Conservation (phyloP, 192 early-diverging fungal genomes). For the Gryganskiella cystojenkinii region DNA sequence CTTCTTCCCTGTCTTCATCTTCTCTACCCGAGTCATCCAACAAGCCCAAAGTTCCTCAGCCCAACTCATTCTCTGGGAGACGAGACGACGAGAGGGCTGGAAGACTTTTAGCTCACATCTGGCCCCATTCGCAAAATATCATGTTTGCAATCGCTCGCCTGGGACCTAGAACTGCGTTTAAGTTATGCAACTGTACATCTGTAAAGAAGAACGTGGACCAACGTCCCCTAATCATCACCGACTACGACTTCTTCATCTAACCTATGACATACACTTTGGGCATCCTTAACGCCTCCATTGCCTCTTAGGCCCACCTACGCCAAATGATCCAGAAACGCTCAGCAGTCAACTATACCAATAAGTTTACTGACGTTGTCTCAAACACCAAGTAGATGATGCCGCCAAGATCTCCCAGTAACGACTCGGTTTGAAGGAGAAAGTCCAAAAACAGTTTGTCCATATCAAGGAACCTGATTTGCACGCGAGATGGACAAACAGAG, state of each 20-base stretch:
- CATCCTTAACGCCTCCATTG: background rate
- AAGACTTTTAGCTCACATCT: slow-evolving; percentile 2
- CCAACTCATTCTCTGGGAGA: background rate
- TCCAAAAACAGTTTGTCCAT: background rate
- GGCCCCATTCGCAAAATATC: slow-evolving; percentile 2
- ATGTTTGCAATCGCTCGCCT: slow-evolving; percentile 15
- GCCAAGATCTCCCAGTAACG: slow-evolving; percentile 7
- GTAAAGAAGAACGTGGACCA: background rate
- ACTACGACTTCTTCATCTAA: slow-evolving; percentile 3
- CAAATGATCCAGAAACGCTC: background rate
- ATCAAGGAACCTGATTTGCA: background rate
- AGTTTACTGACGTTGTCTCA: background rate
- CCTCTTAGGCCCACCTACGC: slow-evolving; percentile 1
- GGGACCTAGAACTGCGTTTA: background rate
- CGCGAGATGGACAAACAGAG: too few species aligned
- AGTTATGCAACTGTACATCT: slow-evolving; percentile 9
- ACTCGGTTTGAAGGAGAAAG: background rate
- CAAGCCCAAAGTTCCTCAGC: slow-evolving; percentile 1
- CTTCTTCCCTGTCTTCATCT: too few species aligned
- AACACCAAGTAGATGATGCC: slow-evolving; percentile 1
- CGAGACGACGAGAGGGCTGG: slow-evolving; percentile 10
- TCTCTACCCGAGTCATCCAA: too few species aligned
- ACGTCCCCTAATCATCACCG: background rate
- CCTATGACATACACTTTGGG: slow-evolving; percentile 4
- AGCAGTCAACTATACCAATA: slow-evolving; percentile 3